These are phyloP conservation scores for Cordyceps pruinosa DNA, from an alignment of 2,329 filamentous ascomycete genomes.

Conservation along the genomic window DNA sequence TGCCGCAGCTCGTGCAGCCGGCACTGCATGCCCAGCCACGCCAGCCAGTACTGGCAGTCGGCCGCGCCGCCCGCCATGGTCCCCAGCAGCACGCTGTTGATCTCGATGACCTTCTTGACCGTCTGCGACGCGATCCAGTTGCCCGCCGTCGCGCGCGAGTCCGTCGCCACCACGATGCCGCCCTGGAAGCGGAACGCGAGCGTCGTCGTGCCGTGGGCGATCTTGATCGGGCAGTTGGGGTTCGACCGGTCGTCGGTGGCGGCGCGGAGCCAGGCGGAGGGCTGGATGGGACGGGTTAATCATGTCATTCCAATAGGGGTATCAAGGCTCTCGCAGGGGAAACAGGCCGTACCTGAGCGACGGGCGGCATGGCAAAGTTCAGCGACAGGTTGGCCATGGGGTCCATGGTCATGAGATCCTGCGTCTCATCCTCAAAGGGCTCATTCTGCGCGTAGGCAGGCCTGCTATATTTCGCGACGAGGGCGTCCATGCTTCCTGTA, in stretches of 20 bases:
- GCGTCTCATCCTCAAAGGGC: constrained; percentile 62
- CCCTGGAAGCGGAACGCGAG: constrained; percentile 97
- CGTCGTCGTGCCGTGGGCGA: constrained; percentile 96
- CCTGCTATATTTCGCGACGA: constrained; percentile 87
- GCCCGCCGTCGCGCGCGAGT: constrained; percentile 92
- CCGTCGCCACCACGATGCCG: constrained; percentile 96
- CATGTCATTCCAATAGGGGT: background rate
- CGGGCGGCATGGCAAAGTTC: constrained; percentile 90
- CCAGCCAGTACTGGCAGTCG: constrained; percentile 99
- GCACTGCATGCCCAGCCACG: constrained; percentile 98
- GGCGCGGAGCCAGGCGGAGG: constrained; percentile 89
- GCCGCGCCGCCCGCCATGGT: constrained; percentile 98
- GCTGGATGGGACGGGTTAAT: constrained; percentile 40
- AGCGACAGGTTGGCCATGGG: constrained; percentile 71
- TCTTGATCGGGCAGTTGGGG: constrained; percentile 96
- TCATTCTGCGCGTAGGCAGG: constrained; percentile 67
- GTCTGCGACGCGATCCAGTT: constrained; percentile 99
- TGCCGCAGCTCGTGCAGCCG: constrained; percentile 97
- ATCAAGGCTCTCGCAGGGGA: background rate
- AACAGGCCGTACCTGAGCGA: constrained; percentile 64
- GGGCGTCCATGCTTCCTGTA: constrained; percentile 65
- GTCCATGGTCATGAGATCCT: constrained; percentile 67
- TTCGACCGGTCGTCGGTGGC: constrained; percentile 97
- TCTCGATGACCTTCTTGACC: constrained; percentile 99
- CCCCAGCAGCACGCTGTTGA: constrained; percentile 87